Conservation (phyloP, 768 basidiomycete genomes). For the Tulasnella sp. region DNA sequence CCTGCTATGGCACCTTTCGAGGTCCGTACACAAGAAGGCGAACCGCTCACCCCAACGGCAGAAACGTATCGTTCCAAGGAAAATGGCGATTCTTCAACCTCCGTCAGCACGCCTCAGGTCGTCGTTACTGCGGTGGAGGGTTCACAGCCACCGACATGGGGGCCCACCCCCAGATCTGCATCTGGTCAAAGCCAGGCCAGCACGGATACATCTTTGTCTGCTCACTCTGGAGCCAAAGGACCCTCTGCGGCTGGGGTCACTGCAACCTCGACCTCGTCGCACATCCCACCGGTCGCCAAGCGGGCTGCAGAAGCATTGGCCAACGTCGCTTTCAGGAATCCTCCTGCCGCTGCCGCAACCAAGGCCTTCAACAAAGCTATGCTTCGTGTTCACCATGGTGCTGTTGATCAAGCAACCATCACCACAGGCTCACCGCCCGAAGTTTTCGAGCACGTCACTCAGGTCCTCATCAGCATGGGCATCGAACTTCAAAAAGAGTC, state of each 20-base stretch:
- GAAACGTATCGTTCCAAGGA: slow-evolving; percentile 13
- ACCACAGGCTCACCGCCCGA: slow-evolving; percentile 77
- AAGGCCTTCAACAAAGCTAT: slow-evolving; percentile 24
- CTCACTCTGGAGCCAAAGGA: not conserved
- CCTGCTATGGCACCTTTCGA: not conserved
- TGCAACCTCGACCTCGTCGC: not conserved
- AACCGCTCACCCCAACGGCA: slow-evolving; percentile 20
- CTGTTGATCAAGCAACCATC: slow-evolving; percentile 83
- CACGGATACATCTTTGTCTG: slow-evolving; percentile 9
- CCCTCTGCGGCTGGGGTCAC: not conserved
- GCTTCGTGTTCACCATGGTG: slow-evolving; percentile 80
- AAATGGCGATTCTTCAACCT: not conserved
- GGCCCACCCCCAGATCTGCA: not conserved
- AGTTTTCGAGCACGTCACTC: slow-evolving; percentile 78
- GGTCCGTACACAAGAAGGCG: not conserved
- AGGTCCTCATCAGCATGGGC: slow-evolving; percentile 80
- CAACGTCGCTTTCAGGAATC: slow-evolving; percentile 21
- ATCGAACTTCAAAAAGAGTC: slow-evolving; percentile 81
- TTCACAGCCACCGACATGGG: slow-evolving; percentile 8
- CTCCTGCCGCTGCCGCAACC: slow-evolving; percentile 21
- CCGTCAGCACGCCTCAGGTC: slow-evolving; percentile 13
- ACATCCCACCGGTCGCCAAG: not conserved
- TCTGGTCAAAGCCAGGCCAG: slow-evolving; percentile 14
- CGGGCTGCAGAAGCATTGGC: slow-evolving; percentile 8
- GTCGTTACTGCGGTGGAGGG: slow-evolving; percentile 18